These are phyloP conservation scores for Botryosphaeria dothidea DNA, from an alignment of 2,329 filamentous ascomycete species.

Conservation along the genomic window DNA sequence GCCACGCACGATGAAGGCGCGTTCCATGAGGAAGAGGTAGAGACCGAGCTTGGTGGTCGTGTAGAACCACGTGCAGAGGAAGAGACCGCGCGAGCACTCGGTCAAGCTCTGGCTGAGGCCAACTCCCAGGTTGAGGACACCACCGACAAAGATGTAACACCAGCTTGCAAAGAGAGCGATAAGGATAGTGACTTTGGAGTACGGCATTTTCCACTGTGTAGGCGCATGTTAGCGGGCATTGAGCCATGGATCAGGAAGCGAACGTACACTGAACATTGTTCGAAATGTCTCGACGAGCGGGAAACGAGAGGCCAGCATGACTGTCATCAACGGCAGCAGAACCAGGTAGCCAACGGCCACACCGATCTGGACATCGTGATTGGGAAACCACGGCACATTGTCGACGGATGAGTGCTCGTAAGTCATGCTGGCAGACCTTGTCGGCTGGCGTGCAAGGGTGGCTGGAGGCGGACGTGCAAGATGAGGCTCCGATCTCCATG, in stretches of 20 bases:
- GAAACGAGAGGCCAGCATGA: neutral
- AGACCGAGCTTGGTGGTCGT: neutral
- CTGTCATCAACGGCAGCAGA: neutral
- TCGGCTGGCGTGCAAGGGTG: too few species aligned
- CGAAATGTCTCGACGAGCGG: neutral
- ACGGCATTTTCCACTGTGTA: neutral
- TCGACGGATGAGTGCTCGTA: neutral
- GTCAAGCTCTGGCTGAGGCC: neutral
- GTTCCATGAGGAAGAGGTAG: neutral
- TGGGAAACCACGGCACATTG: neutral
- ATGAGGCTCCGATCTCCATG: too few species aligned
- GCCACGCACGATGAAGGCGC: conserved; percentile 1
- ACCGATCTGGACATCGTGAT: neutral
- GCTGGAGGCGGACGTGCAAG: too few species aligned
- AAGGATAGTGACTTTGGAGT: neutral
- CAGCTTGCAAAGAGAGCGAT: neutral
- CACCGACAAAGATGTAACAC: conserved; percentile 10
- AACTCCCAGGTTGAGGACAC: neutral
- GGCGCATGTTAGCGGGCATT: neutral
- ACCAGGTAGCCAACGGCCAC: neutral
- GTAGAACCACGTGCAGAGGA: conserved; percentile 8
- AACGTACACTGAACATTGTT: neutral
- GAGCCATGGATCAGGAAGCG: neutral
- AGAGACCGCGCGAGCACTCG: neutral
- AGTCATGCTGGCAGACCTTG: too few species aligned